Base-by-base conservation (phyloP, 2,329 filamentous ascomycete genomes). In the Orbilia quercus region DNA sequence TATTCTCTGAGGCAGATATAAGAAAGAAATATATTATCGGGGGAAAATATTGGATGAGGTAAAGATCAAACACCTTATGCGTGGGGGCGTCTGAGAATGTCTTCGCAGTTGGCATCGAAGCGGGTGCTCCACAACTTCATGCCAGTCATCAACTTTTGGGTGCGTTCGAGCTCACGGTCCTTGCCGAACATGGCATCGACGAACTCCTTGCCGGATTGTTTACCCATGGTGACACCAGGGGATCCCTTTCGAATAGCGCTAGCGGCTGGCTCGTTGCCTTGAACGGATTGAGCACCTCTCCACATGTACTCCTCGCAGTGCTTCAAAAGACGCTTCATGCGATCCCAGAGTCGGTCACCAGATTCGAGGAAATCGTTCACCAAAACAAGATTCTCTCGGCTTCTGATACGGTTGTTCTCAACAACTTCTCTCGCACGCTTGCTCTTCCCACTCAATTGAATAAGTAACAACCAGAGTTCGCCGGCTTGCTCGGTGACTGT, bases 281-380 rank as follows among this genome's bases (percentile, higher is more conserved):
- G 62, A 20, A 76, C 69, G 20, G 76, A 86, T 85, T 92, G 94
- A 77, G 90, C 89, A 45, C 90, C 91, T 83, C 91, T 92, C 84
- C 95, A 90, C 95, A 99, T 99, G 80, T 91, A 96, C 53, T 90
- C 86, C 83, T 99, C 95, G 80, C 95, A 98, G 14, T 89, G 85
- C 83, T 96, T 96, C 79, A 98, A 88, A 12, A 98, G 85, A 79
- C 88, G 88, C 82, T 91, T 90, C 78, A 98, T 90, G 80, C 91
- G 92, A 76, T 89, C 87, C 82, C 90, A 96, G 36, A 98, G 85
- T 58, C 92, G 89, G 81, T 96, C 91, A 77, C 94, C 95, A 53
- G 90, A 90, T 76, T 91, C 89, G 76, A 98, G 88, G 81, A 98
- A 98, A 77, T 96, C 94, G 76, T 94, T 89, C 45, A 98, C 86